phyloP scores from a whole-genome alignment of 495 filamentous ascomycete species.

The Penicillium parvum region DNA sequence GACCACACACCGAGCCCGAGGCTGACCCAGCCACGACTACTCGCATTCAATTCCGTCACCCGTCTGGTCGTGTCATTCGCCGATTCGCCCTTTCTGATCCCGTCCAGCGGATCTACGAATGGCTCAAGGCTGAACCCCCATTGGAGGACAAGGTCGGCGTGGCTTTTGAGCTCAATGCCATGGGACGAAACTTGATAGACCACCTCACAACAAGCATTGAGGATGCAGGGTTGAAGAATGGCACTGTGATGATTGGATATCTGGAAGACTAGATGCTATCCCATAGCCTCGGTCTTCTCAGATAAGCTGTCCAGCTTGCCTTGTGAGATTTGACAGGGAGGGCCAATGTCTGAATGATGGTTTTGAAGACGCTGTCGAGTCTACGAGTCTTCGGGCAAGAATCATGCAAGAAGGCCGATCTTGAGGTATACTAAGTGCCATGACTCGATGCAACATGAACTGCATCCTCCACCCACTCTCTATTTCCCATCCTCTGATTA shows the following conservation, averaged over 20 bases:
- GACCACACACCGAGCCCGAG: constrained; percentile 72
- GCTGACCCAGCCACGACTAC: constrained; percentile 66
- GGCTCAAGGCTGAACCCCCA: constrained; percentile 78
- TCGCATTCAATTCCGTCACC: constrained; percentile 84
- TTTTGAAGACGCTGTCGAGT: no score
- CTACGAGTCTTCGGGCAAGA: no score
- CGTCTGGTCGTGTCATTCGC: constrained; percentile 75
- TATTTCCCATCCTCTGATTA: no score
- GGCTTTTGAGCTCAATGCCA: constrained; percentile 77
- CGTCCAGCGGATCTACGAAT: constrained; percentile 85
- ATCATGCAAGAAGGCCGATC: no score
- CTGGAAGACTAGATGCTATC: constrained; percentile 53
- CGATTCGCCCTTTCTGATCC: constrained; percentile 75
- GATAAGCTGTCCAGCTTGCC: no score
- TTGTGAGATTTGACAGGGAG: neutral
- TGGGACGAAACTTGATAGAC: constrained; percentile 79
- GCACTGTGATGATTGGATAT: constrained; percentile 89
- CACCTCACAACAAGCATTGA: constrained; percentile 65
- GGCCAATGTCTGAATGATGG: neutral
- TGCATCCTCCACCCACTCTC: no score
- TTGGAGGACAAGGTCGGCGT: constrained; percentile 69
- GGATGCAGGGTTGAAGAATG: constrained; percentile 83
- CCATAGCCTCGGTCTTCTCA: neutral
- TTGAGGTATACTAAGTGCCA: no score
- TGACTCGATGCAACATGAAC: neutral